These are phyloP conservation scores for Eragrostis curvula DNA, from an alignment of 176 grass and related monocot genomes.

Conservation along the genomic window DNA sequence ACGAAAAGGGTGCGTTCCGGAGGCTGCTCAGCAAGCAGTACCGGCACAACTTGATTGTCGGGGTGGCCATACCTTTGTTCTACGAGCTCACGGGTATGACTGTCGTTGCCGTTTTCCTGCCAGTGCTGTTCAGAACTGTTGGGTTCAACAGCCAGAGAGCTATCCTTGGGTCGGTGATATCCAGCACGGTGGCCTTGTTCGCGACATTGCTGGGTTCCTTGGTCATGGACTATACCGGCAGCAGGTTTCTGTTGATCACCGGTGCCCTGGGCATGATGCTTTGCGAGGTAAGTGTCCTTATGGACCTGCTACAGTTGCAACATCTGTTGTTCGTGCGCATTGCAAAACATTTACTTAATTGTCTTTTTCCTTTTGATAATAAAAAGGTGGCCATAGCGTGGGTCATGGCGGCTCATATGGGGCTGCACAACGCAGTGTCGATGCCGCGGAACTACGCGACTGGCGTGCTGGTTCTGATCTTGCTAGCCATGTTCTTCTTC, in stretches of 20 bases:
- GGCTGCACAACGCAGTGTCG: neutral
- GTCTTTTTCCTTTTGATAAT: too few species aligned
- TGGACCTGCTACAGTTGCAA: too few species aligned
- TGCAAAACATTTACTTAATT: too few species aligned
- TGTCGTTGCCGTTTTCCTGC: conserved; percentile 52
- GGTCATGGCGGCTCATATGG: conserved; percentile 48
- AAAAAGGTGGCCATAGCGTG: conserved; percentile 55
- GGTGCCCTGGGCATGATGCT: conserved; percentile 44
- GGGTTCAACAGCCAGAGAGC: conserved; percentile 51
- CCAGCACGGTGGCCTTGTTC: conserved; percentile 28
- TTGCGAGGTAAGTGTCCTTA: conserved; percentile 44
- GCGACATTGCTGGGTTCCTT: conserved; percentile 24
- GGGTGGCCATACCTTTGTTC: conserved; percentile 54
- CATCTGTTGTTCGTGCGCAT: too few species aligned
- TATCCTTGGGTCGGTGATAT: conserved; percentile 39
- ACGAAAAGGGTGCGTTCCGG: conserved; percentile 50
- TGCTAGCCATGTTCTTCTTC: conserved; percentile 47
- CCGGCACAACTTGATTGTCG: conserved; percentile 50
- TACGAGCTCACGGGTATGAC: conserved; percentile 63
- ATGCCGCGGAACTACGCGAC: conserved; percentile 42
- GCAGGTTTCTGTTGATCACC: conserved; percentile 41
- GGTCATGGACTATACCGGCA: conserved; percentile 40
- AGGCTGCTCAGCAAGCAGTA: conserved; percentile 45
- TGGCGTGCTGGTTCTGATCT: conserved; percentile 52
- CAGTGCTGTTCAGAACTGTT: conserved; percentile 53